These are phyloP conservation scores for Ophiostoma australiae DNA, from an alignment of 2,329 filamentous ascomycete species.

Conservation along the genomic window DNA sequence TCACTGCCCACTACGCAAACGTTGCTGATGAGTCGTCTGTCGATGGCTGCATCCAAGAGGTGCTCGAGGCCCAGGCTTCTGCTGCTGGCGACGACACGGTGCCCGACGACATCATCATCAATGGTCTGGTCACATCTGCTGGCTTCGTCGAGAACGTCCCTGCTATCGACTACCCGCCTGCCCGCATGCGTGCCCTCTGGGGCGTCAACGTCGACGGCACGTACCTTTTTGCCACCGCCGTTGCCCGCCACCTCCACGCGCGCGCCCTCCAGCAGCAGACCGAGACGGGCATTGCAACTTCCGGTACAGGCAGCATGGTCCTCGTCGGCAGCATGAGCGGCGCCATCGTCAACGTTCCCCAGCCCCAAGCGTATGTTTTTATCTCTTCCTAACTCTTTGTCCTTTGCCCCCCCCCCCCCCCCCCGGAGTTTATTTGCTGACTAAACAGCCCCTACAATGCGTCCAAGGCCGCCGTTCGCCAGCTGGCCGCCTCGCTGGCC, in stretches of 20 bases:
- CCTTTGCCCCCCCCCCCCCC: neutral
- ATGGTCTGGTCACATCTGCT: constrained; percentile 90
- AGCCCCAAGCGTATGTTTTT: constrained; percentile 67
- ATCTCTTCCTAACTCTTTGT: constrained; percentile 20
- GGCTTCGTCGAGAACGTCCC: constrained; percentile 96
- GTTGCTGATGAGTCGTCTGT: constrained; percentile 78
- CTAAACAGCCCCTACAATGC: constrained; percentile 73
- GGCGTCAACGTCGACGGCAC: constrained; percentile 89
- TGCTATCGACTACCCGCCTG: constrained; percentile 82
- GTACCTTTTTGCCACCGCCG: constrained; percentile 77
- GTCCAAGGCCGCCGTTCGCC: constrained; percentile 85
- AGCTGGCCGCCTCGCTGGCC: constrained; percentile 79
- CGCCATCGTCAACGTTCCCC: constrained; percentile 87
- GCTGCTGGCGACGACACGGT: neutral
- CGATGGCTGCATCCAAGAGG: constrained; percentile 63
- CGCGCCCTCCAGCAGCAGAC: constrained; percentile 38
- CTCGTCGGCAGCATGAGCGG: constrained; percentile 96
- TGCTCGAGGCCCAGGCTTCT: constrained; percentile 56
- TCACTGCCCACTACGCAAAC: constrained; percentile 87
- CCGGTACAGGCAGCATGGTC: constrained; percentile 72
- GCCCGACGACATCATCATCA: constrained; percentile 54
- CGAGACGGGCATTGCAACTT: constrained; percentile 47
- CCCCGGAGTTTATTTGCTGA: constrained; percentile 8
- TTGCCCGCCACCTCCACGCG: constrained; percentile 85
- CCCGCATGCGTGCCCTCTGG: constrained; percentile 90